These are phyloP conservation scores for Spinellus fusiger DNA, from an alignment of 192 early-diverging fungal genomes.

Conservation along the genomic window DNA sequence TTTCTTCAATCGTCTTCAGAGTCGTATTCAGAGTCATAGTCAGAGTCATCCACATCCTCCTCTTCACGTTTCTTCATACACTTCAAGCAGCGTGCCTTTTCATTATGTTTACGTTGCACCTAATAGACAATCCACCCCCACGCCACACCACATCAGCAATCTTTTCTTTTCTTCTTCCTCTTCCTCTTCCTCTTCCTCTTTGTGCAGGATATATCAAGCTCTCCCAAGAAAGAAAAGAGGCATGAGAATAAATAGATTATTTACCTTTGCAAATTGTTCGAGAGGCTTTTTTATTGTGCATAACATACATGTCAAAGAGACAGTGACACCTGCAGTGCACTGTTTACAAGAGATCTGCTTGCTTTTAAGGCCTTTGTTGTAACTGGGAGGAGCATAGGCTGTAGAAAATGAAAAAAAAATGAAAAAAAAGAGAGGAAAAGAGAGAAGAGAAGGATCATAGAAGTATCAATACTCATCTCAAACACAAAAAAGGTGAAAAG, in stretches of 20 bases:
- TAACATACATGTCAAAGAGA: slow-evolving; percentile 31
- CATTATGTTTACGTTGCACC: slow-evolving; percentile 38
- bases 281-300: slow-evolving; percentile 31
- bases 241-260: too few relatives aligned
- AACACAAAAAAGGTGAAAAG: background rate
- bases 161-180: too few relatives aligned
- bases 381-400: slow-evolving; percentile 29
- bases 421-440: background rate
- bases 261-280: slow-evolving; percentile 36
- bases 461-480: background rate
- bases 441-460: background rate
- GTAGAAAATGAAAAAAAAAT: background rate
- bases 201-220: too few relatives aligned
- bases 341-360: slow-evolving; percentile 37
- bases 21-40: slow-evolving; percentile 15
- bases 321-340: slow-evolving; percentile 29
- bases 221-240: too few relatives aligned
- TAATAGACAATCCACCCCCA: background rate
- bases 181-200: too few relatives aligned
- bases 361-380: slow-evolving; percentile 14
- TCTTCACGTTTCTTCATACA: slow-evolving; percentile 39
- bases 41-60: slow-evolving; percentile 31
- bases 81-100: slow-evolving; percentile 32
- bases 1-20: too few relatives aligned
- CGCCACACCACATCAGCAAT: background rate